A percentile compares a stretch with the other conserved stretches of the same genome.
Evolutionary conservation across 202 grass and related monocot genomes (phyloP).

Genomic region (Tripidium arundinaceum): DNA sequence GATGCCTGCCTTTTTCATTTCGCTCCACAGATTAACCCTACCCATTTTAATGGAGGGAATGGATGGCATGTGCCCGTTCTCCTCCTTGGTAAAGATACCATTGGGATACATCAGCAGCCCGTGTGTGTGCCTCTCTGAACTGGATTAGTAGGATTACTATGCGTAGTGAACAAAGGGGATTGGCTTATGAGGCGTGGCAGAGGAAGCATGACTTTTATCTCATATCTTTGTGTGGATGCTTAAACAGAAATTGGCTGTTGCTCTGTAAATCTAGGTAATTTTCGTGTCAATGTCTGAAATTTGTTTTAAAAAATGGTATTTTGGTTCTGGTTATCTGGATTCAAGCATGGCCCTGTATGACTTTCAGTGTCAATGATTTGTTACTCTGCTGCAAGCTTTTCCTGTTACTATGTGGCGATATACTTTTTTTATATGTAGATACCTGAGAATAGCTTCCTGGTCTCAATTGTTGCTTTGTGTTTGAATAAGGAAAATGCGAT

Average conservation of each 20-base stretch:
- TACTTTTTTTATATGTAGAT: neutral
- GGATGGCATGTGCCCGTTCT: neutral
- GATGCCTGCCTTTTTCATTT: no score
- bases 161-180: neutral
- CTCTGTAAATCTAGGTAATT: neutral
- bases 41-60: neutral
- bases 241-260: neutral
- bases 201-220: neutral
- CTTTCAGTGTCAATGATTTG: neutral
- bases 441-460: neutral
- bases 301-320: neutral
- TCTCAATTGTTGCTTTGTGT: neutral
- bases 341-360: neutral
- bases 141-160: neutral
- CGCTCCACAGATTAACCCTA: neutral
- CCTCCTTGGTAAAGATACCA: neutral
- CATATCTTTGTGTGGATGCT: neutral
- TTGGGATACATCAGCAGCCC: neutral
- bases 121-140: neutral
- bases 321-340: neutral
- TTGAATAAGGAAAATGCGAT: neutral
- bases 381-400: neutral
- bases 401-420: neutral
- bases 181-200: neutral
- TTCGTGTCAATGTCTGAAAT: neutral